Conservation (phyloP, 768 basidiomycete genomes). For the Exsudoporus frostii region DNA sequence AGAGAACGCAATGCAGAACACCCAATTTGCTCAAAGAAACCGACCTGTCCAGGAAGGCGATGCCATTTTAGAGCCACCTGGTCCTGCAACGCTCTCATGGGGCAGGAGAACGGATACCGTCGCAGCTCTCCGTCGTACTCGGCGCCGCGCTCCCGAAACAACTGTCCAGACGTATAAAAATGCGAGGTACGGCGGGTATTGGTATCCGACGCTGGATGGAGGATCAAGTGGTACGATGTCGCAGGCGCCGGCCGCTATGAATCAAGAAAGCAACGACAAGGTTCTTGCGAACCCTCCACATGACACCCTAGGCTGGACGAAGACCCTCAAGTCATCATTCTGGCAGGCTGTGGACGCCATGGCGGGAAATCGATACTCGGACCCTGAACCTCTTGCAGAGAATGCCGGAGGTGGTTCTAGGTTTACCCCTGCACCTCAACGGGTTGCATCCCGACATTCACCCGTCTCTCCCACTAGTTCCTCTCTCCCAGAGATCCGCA, state of each 20-base stretch:
- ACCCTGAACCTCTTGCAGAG: background rate
- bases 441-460: constrained; percentile 14
- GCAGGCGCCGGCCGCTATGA: background rate
- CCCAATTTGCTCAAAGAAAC: background rate
- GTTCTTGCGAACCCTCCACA: background rate
- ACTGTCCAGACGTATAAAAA: constrained; percentile 7
- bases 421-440: constrained; percentile 22
- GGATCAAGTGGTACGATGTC: background rate
- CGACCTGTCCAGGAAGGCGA: constrained; percentile 1
- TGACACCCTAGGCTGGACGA: constrained; percentile 38
- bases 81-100: constrained; percentile 25
- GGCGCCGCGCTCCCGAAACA: constrained; percentile 4
- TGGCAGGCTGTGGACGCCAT: constrained; percentile 50
- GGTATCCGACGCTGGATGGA: constrained; percentile 5
- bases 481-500: background rate
- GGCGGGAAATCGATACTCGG: constrained; percentile 38
- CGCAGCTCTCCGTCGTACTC: constrained; percentile 19
- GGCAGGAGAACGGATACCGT: constrained; percentile 27
- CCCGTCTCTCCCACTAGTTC: background rate
- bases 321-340: constrained; percentile 41
- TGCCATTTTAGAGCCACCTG: constrained; percentile 14
- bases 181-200: constrained; percentile 13
- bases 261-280: background rate
- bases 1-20: background rate
- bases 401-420: constrained; percentile 9